These are phyloP conservation scores for Magnusiomyces suaveolens DNA, from an alignment of 1,139 yeast genomes.

Conservation along the genomic window DNA sequence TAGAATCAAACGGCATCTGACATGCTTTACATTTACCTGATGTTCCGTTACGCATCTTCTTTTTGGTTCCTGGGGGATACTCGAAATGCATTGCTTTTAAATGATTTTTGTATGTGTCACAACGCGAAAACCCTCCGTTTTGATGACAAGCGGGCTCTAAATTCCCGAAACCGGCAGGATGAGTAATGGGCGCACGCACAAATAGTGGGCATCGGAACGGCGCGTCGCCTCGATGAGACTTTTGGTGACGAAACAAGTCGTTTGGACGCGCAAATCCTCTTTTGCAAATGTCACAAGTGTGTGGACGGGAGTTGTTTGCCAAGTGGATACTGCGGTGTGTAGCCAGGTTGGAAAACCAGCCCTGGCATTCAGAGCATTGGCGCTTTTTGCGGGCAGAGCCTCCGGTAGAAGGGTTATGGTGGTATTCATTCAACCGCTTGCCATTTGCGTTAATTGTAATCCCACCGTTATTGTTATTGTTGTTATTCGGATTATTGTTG, in stretches of 20 bases:
- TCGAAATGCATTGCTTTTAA: slow-evolving; percentile 81
- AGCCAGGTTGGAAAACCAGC: slow-evolving; percentile 68
- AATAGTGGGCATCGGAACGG: slow-evolving; percentile 31
- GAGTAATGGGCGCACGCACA: slow-evolving; percentile 15
- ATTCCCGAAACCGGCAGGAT: slow-evolving; percentile 40
- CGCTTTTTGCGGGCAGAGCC: slow-evolving; percentile 48
- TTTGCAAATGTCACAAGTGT: slow-evolving; percentile 62
- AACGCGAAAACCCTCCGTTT: slow-evolving; percentile 74
- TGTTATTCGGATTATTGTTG: neutral
- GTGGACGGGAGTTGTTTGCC: slow-evolving; percentile 49
- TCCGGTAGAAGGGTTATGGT: neutral
- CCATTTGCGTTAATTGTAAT: neutral
- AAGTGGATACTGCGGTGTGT: slow-evolving; percentile 80
- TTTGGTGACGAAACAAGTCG: slow-evolving; percentile 73
- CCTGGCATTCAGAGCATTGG: slow-evolving; percentile 74
- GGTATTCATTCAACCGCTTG: neutral
- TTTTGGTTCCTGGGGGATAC: slow-evolving; percentile 80
- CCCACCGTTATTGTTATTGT: neutral
- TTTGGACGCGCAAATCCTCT: slow-evolving; percentile 86
- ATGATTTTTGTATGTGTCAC: slow-evolving; percentile 89
- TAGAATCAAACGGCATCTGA: slow-evolving; percentile 51
- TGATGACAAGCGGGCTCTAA: slow-evolving; percentile 47
- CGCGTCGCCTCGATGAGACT: slow-evolving; percentile 48
- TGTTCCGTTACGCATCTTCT: slow-evolving; percentile 59
- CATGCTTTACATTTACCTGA: slow-evolving; percentile 73